phyloP scores from a whole-genome alignment of 345 rosid species.

The Moringa oleifera region DNA sequence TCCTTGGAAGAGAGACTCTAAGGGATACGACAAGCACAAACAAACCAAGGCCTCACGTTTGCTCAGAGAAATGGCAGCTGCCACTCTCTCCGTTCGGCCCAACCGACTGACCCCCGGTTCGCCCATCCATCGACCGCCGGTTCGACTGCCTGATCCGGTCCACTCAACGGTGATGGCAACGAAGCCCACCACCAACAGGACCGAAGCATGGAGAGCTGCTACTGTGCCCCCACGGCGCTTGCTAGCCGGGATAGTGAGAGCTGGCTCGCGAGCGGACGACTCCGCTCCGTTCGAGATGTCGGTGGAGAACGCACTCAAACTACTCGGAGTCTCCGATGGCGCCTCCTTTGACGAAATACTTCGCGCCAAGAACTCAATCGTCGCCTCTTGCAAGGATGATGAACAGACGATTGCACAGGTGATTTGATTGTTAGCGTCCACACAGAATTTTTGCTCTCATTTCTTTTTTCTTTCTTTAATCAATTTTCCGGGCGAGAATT shows the following conservation, averaged over 20 bases:
- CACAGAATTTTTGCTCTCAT: background rate
- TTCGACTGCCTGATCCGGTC: conserved; percentile 12
- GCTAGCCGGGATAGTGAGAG: conserved; percentile 28
- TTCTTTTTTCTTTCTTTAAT: background rate
- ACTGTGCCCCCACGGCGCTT: conserved; percentile 31
- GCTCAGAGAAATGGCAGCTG: conserved; percentile 48
- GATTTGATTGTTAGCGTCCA: background rate
- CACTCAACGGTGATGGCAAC: conserved; percentile 7
- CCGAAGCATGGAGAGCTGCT: conserved; percentile 35
- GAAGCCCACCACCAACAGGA: conserved; percentile 23
- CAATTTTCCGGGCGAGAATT: background rate
- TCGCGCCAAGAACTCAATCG: conserved; percentile 79
- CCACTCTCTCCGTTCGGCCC: conserved; percentile 74
- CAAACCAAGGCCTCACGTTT: conserved; percentile 1
- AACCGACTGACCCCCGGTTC: conserved; percentile 43
- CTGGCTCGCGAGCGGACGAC: conserved; percentile 83
- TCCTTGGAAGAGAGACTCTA: background rate
- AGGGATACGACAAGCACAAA: background rate
- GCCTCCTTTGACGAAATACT: conserved; percentile 94
- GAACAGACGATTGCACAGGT: conserved; percentile 82
- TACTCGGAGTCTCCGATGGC: conserved; percentile 80
- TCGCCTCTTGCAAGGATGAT: conserved; percentile 74
- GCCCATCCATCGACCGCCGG: conserved; percentile 28
- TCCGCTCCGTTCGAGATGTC: conserved; percentile 92
- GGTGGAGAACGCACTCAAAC: conserved; percentile 86